These are phyloP conservation scores for Coemansia erecta DNA, from an alignment of 192 early-diverging fungal genomes.

Conservation along the genomic window DNA sequence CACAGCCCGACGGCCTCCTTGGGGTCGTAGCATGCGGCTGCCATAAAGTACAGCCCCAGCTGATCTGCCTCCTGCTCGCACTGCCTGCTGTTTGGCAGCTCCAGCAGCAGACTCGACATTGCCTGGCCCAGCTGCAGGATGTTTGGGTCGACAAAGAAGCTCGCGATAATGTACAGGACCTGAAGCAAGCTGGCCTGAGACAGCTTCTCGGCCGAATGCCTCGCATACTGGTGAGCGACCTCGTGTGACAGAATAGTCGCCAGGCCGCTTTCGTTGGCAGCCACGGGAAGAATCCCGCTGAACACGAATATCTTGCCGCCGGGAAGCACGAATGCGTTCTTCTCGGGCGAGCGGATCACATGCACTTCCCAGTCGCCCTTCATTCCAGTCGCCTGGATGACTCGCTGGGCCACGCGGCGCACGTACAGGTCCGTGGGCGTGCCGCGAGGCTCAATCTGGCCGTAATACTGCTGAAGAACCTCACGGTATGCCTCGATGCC, in stretches of 20 bases:
- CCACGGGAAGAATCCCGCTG: conserved; percentile 84
- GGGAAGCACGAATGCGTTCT: conserved; percentile 94
- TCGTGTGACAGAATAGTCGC: conserved; percentile 95
- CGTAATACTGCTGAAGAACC: conserved; percentile 63
- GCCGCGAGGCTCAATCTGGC: conserved; percentile 65
- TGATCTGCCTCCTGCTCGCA: conserved; percentile 92
- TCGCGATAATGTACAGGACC: conserved; percentile 58
- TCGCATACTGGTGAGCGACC: conserved; percentile 87
- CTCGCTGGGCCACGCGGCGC: conserved; percentile 61
- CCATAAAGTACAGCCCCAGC: conserved; percentile 86
- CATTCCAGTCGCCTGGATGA: conserved; percentile 74
- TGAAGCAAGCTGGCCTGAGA: conserved; percentile 66
- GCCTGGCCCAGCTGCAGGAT: conserved; percentile 57
- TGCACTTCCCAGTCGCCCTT: conserved; percentile 85
- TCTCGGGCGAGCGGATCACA: conserved; percentile 77
- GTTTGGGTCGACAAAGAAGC: conserved; percentile 68
- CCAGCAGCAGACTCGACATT: conserved; percentile 67
- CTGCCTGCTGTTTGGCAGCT: conserved; percentile 83
- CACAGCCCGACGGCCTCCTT: conserved; percentile 74
- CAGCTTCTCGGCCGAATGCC: conserved; percentile 89
- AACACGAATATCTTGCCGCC: conserved; percentile 98
- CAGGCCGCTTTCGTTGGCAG: conserved; percentile 77
- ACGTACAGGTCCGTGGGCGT: conserved; percentile 68
- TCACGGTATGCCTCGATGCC: conserved; percentile 70
- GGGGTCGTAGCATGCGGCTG: conserved; percentile 91